A percentile compares a stretch with the other conserved stretches of the same genome.
phyloP scores from a whole-genome alignment of 108 stramenopile genomes.

The Stephanodiscus minutulus region DNA sequence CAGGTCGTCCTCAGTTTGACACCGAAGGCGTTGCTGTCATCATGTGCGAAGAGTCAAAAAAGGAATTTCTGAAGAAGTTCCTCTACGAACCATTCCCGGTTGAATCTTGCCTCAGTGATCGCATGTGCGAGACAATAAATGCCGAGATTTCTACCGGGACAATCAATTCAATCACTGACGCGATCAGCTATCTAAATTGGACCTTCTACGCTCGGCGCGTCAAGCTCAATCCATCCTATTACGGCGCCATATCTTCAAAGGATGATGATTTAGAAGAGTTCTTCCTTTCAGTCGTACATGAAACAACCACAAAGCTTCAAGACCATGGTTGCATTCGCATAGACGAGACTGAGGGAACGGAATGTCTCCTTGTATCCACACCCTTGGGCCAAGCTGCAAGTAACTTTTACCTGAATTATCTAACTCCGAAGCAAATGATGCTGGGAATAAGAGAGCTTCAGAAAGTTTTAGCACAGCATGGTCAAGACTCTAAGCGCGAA shows the following conservation, averaged over 20 bases:
- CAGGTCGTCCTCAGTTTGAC: conserved; percentile 98
- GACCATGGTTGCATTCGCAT: conserved; percentile 76
- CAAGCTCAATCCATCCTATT: conserved; percentile 93
- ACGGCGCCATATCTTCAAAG: conserved; percentile 71
- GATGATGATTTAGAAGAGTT: conserved; percentile 72
- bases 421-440: conserved; percentile 80
- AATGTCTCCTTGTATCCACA: conserved; percentile 51
- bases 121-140: conserved; percentile 93
- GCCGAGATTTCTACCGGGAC: conserved; percentile 95
- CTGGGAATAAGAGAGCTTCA: conserved; percentile 58
- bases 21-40: conserved; percentile 91
- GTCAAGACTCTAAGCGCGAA: conserved; percentile 9
- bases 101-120: conserved; percentile 87
- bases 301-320: conserved; percentile 66
- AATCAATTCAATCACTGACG: conserved; percentile 73
- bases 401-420: conserved; percentile 93
- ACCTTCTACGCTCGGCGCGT: conserved; percentile 96
- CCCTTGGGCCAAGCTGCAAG: conserved; percentile 81
- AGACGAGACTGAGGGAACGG: conserved; percentile 51
- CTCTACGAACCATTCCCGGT: conserved; percentile 99
- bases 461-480: conserved; percentile 33
- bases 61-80: conserved; percentile 95
- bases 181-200: conserved; percentile 94
- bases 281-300: conserved; percentile 62
- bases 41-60: conserved; percentile 94